Conservation (phyloP, 805 yeast genomes). For the Clavispora fructus region DNA sequence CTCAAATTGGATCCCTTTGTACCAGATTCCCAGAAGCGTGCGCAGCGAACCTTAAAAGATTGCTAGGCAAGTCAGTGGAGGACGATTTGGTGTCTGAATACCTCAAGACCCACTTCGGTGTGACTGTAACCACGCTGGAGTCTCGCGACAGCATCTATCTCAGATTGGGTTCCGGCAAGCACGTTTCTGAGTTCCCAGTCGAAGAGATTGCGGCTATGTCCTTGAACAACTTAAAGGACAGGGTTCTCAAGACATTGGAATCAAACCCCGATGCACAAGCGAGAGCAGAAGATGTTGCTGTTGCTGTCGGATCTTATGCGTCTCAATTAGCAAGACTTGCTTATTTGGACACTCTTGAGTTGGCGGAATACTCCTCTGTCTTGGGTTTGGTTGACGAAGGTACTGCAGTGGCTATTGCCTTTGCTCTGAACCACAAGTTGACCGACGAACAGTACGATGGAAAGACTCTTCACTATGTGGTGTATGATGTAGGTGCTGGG, state of each 20-base stretch:
- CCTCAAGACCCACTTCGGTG: constrained; percentile 55
- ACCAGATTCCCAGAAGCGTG: constrained; percentile 72
- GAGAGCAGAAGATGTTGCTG: constrained; percentile 58
- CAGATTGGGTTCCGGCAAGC: constrained; percentile 34
- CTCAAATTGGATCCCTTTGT: constrained; percentile 63
- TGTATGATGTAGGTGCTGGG: constrained; percentile 92
- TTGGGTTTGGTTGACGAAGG: constrained; percentile 83
- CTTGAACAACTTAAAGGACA: constrained; percentile 53
- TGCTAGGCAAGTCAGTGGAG: constrained; percentile 60
- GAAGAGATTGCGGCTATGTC: constrained; percentile 89
- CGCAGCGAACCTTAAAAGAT: constrained; percentile 58
- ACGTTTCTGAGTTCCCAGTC: constrained; percentile 35
- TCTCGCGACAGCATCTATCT: constrained; percentile 53
- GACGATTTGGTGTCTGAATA: constrained; percentile 46
- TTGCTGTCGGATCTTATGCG: constrained; percentile 75
- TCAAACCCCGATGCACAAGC: constrained; percentile 43
- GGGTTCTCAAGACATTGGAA: constrained; percentile 61
- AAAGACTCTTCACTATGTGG: constrained; percentile 52
- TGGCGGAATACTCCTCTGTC: constrained; percentile 57
- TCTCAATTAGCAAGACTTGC: constrained; percentile 63
- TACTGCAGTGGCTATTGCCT: constrained; percentile 82
- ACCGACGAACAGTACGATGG: constrained; percentile 29
- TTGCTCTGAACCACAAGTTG: constrained; percentile 50
- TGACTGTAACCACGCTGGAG: constrained; percentile 36
- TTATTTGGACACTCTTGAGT: constrained; percentile 61